These are phyloP conservation scores for Heteromeles arbutifolia DNA, from an alignment of 306 rosid species.

Conservation along the genomic window DNA sequence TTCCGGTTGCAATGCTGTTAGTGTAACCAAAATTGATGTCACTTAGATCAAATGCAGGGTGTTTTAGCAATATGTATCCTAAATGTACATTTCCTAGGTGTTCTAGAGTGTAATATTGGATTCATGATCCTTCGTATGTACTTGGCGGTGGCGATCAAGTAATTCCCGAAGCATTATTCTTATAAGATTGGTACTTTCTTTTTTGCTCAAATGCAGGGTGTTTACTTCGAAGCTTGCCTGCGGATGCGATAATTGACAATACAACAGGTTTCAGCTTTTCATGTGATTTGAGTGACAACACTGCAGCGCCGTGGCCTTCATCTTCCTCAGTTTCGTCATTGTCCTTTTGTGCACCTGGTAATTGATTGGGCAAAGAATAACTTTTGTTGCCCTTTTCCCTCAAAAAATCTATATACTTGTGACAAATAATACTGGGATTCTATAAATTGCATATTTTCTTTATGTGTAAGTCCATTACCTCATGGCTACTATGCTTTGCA, in stretches of 20 bases:
- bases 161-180: not conserved
- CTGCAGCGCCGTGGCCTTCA: conserved; percentile 95
- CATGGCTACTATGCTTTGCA: conserved; percentile 29
- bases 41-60: not conserved
- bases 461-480: conserved; percentile 2
- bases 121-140: not conserved
- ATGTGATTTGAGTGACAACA: conserved; percentile 90
- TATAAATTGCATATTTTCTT: not conserved
- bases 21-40: not conserved
- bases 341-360: conserved; percentile 97
- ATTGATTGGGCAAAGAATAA: conserved; percentile 10
- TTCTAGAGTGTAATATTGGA: not conserved
- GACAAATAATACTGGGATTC: conserved; percentile 2
- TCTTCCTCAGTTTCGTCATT: conserved; percentile 75
- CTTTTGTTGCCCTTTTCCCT: not conserved
- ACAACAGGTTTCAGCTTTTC: conserved; percentile 76
- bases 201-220: conserved; percentile 52
- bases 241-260: conserved; percentile 79
- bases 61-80: not conserved
- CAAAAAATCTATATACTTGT: not conserved
- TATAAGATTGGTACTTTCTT: conserved; percentile 2
- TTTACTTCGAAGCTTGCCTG: conserved; percentile 87
- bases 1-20: not conserved
- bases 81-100: not conserved
- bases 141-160: not conserved